These are phyloP conservation scores for Lactifluus piperatus DNA, from an alignment of 768 basidiomycete species.

Conservation along the genomic window DNA sequence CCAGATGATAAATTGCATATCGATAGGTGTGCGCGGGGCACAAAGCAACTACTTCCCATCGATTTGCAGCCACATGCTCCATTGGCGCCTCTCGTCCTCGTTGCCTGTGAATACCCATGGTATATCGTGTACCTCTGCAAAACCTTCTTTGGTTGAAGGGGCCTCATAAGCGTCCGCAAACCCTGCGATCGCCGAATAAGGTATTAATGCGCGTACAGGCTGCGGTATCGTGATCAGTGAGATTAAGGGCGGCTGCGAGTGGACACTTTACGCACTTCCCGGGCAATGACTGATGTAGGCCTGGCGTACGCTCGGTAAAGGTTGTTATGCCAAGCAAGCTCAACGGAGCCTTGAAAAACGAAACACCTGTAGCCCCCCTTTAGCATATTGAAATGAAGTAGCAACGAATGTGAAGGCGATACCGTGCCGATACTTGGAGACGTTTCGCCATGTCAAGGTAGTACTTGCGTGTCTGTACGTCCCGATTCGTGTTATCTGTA, in stretches of 20 bases:
- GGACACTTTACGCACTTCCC: slow-evolving; percentile 31
- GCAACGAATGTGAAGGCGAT: background rate
- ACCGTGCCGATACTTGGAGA: slow-evolving; percentile 49
- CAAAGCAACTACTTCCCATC: slow-evolving; percentile 45
- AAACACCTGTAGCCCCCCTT: slow-evolving; percentile 47
- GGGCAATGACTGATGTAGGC: slow-evolving; percentile 35
- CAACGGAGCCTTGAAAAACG: slow-evolving; percentile 62
- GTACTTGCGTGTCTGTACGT: slow-evolving; percentile 52
- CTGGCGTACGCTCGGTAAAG: slow-evolving; percentile 70
- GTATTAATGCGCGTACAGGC: slow-evolving; percentile 45
- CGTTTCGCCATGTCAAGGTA: slow-evolving; percentile 65
- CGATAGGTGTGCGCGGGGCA: background rate
- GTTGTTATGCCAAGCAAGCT: slow-evolving; percentile 91
- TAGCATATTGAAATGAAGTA: background rate
- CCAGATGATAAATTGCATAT: background rate
- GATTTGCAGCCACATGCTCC: slow-evolving; percentile 84
- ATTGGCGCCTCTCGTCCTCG: slow-evolving; percentile 58
- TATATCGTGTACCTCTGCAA: slow-evolving; percentile 63
- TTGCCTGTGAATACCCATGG: slow-evolving; percentile 76
- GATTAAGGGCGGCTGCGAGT: background rate
- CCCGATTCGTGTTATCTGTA: slow-evolving; percentile 89
- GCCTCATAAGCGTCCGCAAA: slow-evolving; percentile 59
- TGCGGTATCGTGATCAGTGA: slow-evolving; percentile 22
- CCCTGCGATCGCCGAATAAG: slow-evolving; percentile 48
- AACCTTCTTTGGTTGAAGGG: slow-evolving; percentile 62